A percentile compares a stretch with the other conserved stretches of the same genome.
Evolutionary conservation across 2,329 filamentous ascomycete species (phyloP).

Genomic region (Mariannaea elegans): DNA sequence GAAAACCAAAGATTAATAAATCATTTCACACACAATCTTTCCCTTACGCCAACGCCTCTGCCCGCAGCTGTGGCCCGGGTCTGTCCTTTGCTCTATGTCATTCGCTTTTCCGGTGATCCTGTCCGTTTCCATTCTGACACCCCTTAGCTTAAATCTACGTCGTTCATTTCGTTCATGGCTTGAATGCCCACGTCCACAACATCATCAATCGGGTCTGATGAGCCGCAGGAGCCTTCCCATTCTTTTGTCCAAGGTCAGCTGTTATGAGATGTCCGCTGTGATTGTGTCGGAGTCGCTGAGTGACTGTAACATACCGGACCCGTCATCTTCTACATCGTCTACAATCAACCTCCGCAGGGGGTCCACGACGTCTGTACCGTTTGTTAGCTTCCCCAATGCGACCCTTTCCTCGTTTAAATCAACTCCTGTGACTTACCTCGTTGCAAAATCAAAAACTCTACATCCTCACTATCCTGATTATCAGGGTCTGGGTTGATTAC

Average conservation of each 20-base stretch:
- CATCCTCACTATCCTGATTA: conserved; percentile 41
- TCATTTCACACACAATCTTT: conserved; percentile 18
- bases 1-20: conserved; percentile 23
- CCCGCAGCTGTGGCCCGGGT: background rate
- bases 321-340: conserved; percentile 67
- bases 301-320: conserved; percentile 61
- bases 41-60: conserved; percentile 17
- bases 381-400: conserved; percentile 18
- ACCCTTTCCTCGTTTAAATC: background rate
- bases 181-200: conserved; percentile 57
- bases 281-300: conserved; percentile 39
- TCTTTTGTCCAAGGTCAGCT: conserved; percentile 49
- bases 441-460: conserved; percentile 39
- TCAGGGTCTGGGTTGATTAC: conserved; percentile 50
- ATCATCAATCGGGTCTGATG: conserved; percentile 64
- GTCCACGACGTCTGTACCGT: conserved; percentile 50
- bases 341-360: conserved; percentile 64
- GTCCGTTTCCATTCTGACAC: conserved; percentile 1
- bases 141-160: conserved; percentile 41
- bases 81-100: conserved; percentile 15
- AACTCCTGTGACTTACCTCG: conserved; percentile 37
- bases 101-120: conserved; percentile 1
- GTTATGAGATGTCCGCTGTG: conserved; percentile 37
- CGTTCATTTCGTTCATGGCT: conserved; percentile 51
- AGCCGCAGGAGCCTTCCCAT: conserved; percentile 64